These are phyloP conservation scores for Paulownia fortunei DNA, from an alignment of 257 asterid species.

Conservation along the genomic window DNA sequence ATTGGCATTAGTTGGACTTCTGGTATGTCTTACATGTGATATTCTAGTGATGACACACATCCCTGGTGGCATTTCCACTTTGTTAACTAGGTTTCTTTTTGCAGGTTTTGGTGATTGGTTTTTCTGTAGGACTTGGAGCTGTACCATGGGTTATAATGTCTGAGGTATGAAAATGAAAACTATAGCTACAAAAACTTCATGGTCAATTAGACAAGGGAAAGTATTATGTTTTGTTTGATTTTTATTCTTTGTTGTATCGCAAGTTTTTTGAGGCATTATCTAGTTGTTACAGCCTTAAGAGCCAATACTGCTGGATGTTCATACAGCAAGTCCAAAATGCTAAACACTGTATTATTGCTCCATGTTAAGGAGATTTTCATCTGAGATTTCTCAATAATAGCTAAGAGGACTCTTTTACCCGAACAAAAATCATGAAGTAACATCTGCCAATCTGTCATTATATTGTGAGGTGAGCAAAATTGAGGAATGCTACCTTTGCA, in stretches of 20 bases:
- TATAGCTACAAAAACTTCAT: neutral
- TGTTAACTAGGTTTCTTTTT: constrained; percentile 22
- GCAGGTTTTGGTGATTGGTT: constrained; percentile 79
- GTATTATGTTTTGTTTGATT: neutral
- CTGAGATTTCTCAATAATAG: too few species aligned
- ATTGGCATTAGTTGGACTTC: constrained; percentile 67
- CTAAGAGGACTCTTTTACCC: too few species aligned
- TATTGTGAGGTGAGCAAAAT: neutral
- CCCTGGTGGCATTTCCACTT: constrained; percentile 13
- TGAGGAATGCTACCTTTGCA: neutral
- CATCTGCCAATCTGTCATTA: neutral
- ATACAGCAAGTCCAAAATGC: neutral
- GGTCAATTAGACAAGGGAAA: neutral
- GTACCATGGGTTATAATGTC: constrained; percentile 95
- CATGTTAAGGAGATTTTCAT: neutral
- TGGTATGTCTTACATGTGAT: constrained; percentile 52
- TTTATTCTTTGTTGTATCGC: neutral
- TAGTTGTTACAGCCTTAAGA: neutral
- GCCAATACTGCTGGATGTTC: neutral
- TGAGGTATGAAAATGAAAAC: constrained; percentile 56
- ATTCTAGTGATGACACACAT: neutral
- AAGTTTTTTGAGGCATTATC: neutral
- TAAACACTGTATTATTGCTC: neutral
- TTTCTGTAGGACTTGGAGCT: constrained; percentile 83
- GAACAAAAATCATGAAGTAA: too few species aligned